Evolutionary conservation across 352 stramenopile species (phyloP).

Genomic region (Peronospora farinosa): DNA sequence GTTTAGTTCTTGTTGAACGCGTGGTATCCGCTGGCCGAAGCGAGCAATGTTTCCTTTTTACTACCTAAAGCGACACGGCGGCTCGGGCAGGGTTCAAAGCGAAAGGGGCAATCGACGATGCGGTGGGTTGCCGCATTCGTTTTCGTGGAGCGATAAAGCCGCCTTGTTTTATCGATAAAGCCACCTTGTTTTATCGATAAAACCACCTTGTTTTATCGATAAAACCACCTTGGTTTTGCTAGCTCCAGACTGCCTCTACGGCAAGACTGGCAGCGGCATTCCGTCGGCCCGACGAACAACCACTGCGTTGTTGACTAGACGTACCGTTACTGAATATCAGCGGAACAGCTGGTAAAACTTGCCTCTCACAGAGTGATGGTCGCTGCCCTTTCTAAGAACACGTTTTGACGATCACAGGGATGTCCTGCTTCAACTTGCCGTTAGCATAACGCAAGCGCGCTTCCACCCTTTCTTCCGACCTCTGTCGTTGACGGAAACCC

Average conservation of each 20-base stretch:
- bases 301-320: conserved; percentile 19
- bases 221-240: conserved; percentile 6
- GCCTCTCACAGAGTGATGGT: conserved; percentile 29
- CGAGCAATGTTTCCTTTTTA: conserved; percentile 18
- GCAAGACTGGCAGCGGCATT: conserved; percentile 10
- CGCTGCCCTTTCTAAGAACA: conserved; percentile 25
- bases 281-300: conserved; percentile 9
- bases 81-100: conserved; percentile 2
- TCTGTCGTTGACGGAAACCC: conserved; percentile 17
- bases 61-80: conserved; percentile 14
- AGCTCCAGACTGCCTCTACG: conserved; percentile 8
- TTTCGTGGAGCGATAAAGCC: conserved; percentile 2
- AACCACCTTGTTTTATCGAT: too few species aligned
- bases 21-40: conserved; percentile 2
- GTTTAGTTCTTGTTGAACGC: conserved; percentile 10
- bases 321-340: conserved; percentile 17
- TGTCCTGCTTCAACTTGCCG: conserved; percentile 37
- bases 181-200: conserved; percentile 9
- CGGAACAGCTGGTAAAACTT: conserved; percentile 7
- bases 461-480: conserved; percentile 31
- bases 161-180: conserved; percentile 9
- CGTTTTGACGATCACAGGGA: conserved; percentile 29
- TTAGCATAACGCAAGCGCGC: conserved; percentile 27
- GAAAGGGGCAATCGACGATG: conserved; percentile 13
- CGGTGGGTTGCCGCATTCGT: conserved; percentile 8